A percentile compares a stretch with the other conserved stretches of the same genome.
These are phyloP conservation scores for Fragilariopsis cylindrus DNA, from an alignment of 108 stramenopile species.

Conservation along the genomic window DNA sequence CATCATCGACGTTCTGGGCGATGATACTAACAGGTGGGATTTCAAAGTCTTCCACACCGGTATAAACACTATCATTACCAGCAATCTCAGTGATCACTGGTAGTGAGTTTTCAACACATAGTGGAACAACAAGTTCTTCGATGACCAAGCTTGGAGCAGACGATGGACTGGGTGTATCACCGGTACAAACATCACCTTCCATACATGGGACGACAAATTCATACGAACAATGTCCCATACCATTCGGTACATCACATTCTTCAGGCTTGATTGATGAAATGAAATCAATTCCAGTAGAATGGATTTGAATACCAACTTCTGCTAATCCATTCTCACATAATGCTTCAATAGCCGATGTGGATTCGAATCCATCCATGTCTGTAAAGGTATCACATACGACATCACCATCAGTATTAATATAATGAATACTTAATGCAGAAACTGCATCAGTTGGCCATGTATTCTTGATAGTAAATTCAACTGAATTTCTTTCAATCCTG, in stretches of 20 bases:
- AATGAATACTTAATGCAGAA: not conserved
- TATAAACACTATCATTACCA: too few species aligned
- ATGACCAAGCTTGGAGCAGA: not conserved
- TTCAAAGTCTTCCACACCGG: too few species aligned
- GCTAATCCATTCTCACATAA: not conserved
- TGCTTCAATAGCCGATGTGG: not conserved
- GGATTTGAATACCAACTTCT: not conserved
- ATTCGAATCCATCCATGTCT: not conserved
- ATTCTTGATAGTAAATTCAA: not conserved
- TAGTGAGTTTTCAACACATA: too few species aligned
- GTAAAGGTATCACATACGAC: not conserved
- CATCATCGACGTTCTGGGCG: slow-evolving; percentile 4
- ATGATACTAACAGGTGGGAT: not conserved
- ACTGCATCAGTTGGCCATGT: slow-evolving; percentile 2
- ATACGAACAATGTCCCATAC: slow-evolving; percentile 8
- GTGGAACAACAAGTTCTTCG: too few species aligned
- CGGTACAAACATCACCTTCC: not conserved
- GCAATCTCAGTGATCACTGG: too few species aligned
- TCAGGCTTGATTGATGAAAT: not conserved
- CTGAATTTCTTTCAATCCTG: not conserved
- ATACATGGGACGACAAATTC: slow-evolving; percentile 7
- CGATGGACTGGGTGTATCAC: not conserved
- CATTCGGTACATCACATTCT: not conserved
- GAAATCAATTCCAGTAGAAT: not conserved
- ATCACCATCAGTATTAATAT: not conserved